A percentile compares a stretch with the other conserved stretches of the same genome.
Evolutionary conservation across 805 yeast species (phyloP).

Genomic region (Kazachstania martiniae): DNA sequence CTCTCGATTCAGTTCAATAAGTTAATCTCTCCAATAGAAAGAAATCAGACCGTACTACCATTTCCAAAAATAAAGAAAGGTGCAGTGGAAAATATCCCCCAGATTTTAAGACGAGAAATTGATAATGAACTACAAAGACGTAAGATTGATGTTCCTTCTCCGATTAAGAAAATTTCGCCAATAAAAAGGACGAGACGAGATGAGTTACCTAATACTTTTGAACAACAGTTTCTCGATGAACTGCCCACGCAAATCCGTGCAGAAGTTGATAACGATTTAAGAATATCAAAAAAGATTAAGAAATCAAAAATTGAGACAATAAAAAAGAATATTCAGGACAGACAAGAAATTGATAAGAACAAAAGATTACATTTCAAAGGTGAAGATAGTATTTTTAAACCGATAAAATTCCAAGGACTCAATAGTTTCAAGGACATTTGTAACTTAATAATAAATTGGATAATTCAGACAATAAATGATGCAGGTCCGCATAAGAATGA

Average conservation of each 20-base stretch:
- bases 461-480: conserved; percentile 16
- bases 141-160: conserved; percentile 1
- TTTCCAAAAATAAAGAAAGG: conserved; percentile 14
- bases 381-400: conserved; percentile 16
- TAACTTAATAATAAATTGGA: conserved; percentile 30
- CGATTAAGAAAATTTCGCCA: conserved; percentile 10
- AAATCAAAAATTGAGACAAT: conserved; percentile 14
- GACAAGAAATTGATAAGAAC: conserved; percentile 5
- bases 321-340: conserved; percentile 8
- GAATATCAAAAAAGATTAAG: conserved; percentile 16
- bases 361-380: conserved; percentile 13
- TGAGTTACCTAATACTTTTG: conserved; percentile 16
- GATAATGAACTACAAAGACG: conserved; percentile 10
- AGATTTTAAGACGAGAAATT: conserved; percentile 9
- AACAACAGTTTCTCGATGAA: conserved; percentile 51
- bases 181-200: conserved; percentile 24
- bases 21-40: conserved; percentile 32
- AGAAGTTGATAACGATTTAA: conserved; percentile 48
- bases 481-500: conserved; percentile 35
- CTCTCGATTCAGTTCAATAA: conserved; percentile 59
- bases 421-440: conserved; percentile 28
- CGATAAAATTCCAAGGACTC: conserved; percentile 28
- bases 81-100: conserved; percentile 4
- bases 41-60: conserved; percentile 26
- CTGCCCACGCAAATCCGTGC: conserved; percentile 56